Base-by-base conservation (phyloP, 257 asterid genomes). In the Henckelia pumila region DNA sequence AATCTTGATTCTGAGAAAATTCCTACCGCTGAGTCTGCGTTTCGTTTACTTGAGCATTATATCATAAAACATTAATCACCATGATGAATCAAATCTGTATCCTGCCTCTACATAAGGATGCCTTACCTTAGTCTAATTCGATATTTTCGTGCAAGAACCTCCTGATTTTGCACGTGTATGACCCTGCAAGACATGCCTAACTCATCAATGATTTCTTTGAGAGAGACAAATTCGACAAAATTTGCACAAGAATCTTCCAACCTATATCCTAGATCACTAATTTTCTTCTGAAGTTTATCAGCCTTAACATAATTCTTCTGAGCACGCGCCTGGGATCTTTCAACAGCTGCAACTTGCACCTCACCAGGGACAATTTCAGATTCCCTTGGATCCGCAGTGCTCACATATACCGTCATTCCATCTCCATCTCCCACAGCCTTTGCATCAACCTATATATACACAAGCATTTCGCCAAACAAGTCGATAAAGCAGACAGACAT, bases 381-480 rank as follows among this genome's bases (percentile, higher is more conserved):
- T 78, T 86, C 99, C 74, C 89, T 82, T 5, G 82, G 76, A 74
- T 85, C 89, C 7, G 5, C 58, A 0, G 86, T 70, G 63, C 82
- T 86, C 26, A 90, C 94, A 33, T 86, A 93, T 19, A 90, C 97
- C 4, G 92, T 93, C 62, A 93, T 66, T 4, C 96, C 86, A 78
- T 90, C 97, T 14, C 97, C 98, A 79, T 89, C 97, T 3, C 95
- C 98, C 25, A 89, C 98, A 23, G 98, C 95, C 76, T 81, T 93
- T 4, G 83, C 83, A 76, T 93, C 95, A 70, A 93, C 96, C 98
- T 92, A 32, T 7, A 61, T 5, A 22, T 30, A 30, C 35, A 30
- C 3, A 30, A 5, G 8, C 8, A 30, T 30, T 30, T 8, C 35
- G 8, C 8, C 35, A 30, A 30, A 30, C 35, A 30, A 30, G 35